phyloP scores from a whole-genome alignment of 257 asterid species.

The Nicotiana knightiana region DNA sequence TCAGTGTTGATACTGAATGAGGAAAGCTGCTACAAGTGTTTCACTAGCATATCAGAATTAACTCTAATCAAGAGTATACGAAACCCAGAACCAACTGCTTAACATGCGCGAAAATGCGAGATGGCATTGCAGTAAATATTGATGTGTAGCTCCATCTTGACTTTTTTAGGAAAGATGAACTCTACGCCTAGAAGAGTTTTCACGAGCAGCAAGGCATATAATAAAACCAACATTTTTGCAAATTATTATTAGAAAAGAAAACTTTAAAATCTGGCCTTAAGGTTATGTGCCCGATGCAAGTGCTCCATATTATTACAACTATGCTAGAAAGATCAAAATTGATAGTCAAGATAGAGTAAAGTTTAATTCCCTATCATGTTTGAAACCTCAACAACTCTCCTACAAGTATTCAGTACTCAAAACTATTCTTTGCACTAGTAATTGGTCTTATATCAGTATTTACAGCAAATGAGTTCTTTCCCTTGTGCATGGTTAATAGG shows the following conservation, averaged over 20 bases:
- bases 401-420: not conserved
- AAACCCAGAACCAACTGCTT: not conserved
- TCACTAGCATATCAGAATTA: not conserved
- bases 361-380: not conserved
- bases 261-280: not conserved
- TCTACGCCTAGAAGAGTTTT: not conserved
- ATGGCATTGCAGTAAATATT: not conserved
- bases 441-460: too few species aligned
- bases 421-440: not conserved
- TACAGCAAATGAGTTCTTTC: too few species aligned
- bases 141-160: not conserved
- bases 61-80: not conserved
- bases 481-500: not conserved
- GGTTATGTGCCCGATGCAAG: not conserved
- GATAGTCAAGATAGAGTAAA: not conserved
- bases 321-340: not conserved
- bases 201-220: not conserved
- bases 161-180: not conserved
- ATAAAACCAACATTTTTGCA: not conserved
- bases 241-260: not conserved
- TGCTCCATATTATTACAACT: not conserved
- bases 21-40: too few species aligned
- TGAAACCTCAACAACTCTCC: not conserved
- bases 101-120: not conserved
- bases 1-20: too few species aligned